Evolutionary conservation across 23 red algal genomes (phyloP).

Genomic region (Pyropia yezoensis): DNA sequence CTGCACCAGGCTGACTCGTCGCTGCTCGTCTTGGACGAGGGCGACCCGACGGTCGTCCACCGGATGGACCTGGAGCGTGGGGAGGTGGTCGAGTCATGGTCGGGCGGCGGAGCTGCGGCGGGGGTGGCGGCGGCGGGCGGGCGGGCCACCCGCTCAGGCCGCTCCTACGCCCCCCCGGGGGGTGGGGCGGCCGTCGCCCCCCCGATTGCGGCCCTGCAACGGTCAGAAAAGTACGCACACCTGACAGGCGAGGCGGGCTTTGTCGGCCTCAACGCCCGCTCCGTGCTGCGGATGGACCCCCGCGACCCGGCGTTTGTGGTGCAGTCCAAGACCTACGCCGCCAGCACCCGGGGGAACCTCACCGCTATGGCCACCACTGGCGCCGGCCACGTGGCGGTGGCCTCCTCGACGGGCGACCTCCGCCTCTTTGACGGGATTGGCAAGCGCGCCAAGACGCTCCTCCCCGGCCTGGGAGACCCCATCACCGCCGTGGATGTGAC

Average conservation of each 20-base stretch:
- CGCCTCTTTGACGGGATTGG: conserved; percentile 63
- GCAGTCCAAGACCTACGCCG: conserved; percentile 71
- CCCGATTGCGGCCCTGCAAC: conserved; percentile 20
- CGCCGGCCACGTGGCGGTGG: conserved; percentile 49
- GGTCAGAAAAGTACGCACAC: conserved; percentile 51
- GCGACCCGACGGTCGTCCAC: conserved; percentile 25
- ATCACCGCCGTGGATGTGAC: conserved; percentile 69
- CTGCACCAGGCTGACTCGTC: conserved; percentile 54
- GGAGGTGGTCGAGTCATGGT: conserved; percentile 59
- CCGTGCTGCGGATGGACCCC: conserved; percentile 67
- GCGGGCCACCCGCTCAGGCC: conserved; percentile 11
- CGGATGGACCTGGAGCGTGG: conserved; percentile 81
- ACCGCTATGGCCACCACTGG: conserved; percentile 56
- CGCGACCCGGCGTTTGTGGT: conserved; percentile 56
- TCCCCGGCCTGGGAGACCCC: conserved; percentile 63
- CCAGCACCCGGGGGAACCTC: conserved; percentile 31
- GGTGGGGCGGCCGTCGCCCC: too few relatives aligned
- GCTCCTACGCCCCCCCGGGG: too few relatives aligned
- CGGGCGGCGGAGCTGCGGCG: too few relatives aligned
- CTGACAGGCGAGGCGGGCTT: conserved; percentile 43
- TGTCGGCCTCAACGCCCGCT: conserved; percentile 63
- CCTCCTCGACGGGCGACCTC: conserved; percentile 64
- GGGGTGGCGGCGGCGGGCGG: conserved; percentile 5
- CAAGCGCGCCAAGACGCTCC: conserved; percentile 75
- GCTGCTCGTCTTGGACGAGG: conserved; percentile 52